Percentiles rank a stretch among this genome's conserved stretches.
Conservation (phyloP, 495 filamentous ascomycete species). For the Aspergillus hancockii region DNA sequence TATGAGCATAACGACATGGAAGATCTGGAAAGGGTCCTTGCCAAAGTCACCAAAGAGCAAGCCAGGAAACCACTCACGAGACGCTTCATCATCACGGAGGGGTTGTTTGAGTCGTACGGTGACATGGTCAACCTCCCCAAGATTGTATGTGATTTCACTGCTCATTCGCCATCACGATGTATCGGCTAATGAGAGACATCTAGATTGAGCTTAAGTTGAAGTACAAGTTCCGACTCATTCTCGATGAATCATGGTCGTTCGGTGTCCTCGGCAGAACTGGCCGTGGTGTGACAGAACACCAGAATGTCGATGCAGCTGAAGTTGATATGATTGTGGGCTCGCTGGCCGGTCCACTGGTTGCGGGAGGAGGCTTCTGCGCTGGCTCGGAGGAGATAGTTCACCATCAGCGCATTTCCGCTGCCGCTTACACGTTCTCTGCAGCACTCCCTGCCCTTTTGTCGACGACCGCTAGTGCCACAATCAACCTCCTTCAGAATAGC, state of each 20-base stretch:
- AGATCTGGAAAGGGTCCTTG: slow-evolving; percentile 83
- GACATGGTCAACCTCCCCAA: slow-evolving; percentile 83
- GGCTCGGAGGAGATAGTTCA: slow-evolving; percentile 86
- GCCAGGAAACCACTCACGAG: slow-evolving; percentile 84
- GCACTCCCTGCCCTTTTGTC: slow-evolving; percentile 91
- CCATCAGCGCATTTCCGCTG: slow-evolving; percentile 88
- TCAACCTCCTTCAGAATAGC: slow-evolving; percentile 79
- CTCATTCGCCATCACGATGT: background rate
- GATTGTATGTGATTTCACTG: slow-evolving; percentile 58
- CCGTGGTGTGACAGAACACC: slow-evolving; percentile 88
- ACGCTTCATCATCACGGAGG: slow-evolving; percentile 95
- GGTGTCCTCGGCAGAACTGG: slow-evolving; percentile 90
- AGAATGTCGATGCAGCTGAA: slow-evolving; percentile 86
- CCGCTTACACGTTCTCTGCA: slow-evolving; percentile 92
- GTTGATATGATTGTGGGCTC: slow-evolving; percentile 97
- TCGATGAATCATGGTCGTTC: slow-evolving; percentile 97
- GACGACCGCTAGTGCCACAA: slow-evolving; percentile 87
- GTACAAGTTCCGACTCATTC: slow-evolving; percentile 96
- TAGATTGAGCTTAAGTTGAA: slow-evolving; percentile 87
- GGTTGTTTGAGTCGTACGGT: slow-evolving; percentile 86
- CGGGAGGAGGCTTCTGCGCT: slow-evolving; percentile 93
- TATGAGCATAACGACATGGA: slow-evolving; percentile 97
- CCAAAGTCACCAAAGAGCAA: slow-evolving; percentile 84
- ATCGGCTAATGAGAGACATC: slow-evolving; percentile 4
- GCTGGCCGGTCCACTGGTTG: slow-evolving; percentile 84